A percentile compares a stretch with the other conserved stretches of the same genome.
Evolutionary conservation across 305 asterid genomes (phyloP).

Genomic region (Fraxinus latifolia): DNA sequence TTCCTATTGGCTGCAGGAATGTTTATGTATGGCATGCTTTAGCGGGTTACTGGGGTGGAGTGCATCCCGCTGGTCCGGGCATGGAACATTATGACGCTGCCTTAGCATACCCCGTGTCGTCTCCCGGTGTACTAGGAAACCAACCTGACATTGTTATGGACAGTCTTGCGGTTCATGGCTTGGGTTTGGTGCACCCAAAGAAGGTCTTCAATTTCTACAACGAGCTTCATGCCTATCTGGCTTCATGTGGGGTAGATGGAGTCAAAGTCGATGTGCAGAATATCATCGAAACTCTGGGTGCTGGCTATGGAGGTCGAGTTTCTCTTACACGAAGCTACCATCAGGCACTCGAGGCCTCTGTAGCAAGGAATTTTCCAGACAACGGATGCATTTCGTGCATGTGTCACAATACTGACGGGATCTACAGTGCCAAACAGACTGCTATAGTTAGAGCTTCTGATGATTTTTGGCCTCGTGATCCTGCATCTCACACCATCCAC

Average conservation of each 20-base stretch:
- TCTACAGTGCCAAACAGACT: constrained; percentile 65
- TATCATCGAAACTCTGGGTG: constrained; percentile 70
- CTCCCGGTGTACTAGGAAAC: constrained; percentile 71
- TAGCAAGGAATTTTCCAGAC: constrained; percentile 61
- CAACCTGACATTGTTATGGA: constrained; percentile 73
- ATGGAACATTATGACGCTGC: constrained; percentile 66
- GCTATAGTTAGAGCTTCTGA: constrained; percentile 80
- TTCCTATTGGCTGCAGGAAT: constrained; percentile 24
- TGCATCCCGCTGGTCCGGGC: constrained; percentile 58
- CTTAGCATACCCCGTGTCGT: constrained; percentile 58
- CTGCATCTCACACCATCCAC: constrained; percentile 71
- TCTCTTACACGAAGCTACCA: constrained; percentile 52
- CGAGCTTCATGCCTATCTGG: constrained; percentile 75
- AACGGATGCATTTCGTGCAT: constrained; percentile 81
- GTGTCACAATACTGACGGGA: constrained; percentile 67
- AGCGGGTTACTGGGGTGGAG: constrained; percentile 87
- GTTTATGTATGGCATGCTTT: constrained; percentile 82
- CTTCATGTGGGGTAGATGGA: constrained; percentile 70
- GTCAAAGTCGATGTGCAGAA: constrained; percentile 85
- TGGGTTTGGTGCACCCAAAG: constrained; percentile 70
- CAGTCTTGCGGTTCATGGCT: constrained; percentile 64
- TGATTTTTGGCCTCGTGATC: constrained; percentile 76
- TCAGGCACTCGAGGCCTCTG: constrained; percentile 74
- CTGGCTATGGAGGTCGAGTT: constrained; percentile 77
- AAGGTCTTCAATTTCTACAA: constrained; percentile 66